Evolutionary conservation across 2,329 filamentous ascomycete genomes (phyloP).

Genomic region (Monilinia fructicola): DNA sequence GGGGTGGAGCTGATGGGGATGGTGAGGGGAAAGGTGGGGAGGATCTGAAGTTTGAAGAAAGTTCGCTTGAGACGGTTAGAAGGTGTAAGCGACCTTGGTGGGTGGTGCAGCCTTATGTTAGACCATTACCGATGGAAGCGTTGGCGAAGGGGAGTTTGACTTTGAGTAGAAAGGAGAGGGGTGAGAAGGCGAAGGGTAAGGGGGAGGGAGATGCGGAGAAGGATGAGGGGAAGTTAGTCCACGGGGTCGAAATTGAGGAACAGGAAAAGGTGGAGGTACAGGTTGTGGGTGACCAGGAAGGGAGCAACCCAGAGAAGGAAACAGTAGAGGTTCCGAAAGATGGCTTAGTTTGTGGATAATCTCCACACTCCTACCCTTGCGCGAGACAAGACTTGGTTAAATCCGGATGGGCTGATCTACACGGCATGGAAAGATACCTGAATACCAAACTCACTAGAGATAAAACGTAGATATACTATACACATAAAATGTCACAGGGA

Average conservation of each 20-base stretch:
- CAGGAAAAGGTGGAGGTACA: slow-evolving; percentile 3
- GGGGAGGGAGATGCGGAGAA: slow-evolving; percentile 68
- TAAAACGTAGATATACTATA: neutral
- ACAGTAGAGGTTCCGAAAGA: slow-evolving; percentile 35
- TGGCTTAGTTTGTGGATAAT: slow-evolving; percentile 34
- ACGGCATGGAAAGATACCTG: too few species aligned
- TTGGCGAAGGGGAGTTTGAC: slow-evolving; percentile 75
- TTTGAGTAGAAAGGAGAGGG: slow-evolving; percentile 67
- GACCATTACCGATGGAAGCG: slow-evolving; percentile 85
- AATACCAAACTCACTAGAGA: neutral
- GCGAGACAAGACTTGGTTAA: neutral
- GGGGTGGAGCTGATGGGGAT: slow-evolving; percentile 35
- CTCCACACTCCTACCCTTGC: too few species aligned
- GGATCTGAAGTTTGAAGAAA: slow-evolving; percentile 46
- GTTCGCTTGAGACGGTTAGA: slow-evolving; percentile 65
- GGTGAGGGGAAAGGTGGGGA: slow-evolving; percentile 34
- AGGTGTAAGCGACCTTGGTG: slow-evolving; percentile 82
- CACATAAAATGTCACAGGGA: neutral
- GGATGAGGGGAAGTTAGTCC: slow-evolving; percentile 36
- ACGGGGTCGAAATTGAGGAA: slow-evolving; percentile 12
- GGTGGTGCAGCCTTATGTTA: slow-evolving; percentile 83
- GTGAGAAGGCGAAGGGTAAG: slow-evolving; percentile 48
- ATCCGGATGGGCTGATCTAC: neutral
- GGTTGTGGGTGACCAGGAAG: neutral
- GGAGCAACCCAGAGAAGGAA: slow-evolving; percentile 22